phyloP scores from a whole-genome alignment of 2,329 filamentous ascomycete species.

The Colletotrichum falcatum region DNA sequence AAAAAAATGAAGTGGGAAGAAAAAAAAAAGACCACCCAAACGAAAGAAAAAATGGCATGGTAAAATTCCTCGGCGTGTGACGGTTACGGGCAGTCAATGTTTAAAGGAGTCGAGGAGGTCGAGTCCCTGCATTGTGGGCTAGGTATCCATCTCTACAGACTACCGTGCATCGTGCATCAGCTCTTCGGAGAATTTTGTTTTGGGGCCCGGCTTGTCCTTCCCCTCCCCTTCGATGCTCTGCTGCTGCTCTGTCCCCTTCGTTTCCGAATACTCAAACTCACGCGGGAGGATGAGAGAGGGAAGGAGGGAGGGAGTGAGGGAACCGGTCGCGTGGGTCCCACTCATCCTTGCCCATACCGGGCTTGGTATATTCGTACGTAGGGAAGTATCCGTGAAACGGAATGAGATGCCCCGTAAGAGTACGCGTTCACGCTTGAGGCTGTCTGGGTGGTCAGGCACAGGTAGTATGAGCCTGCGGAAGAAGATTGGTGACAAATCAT shows the following conservation, averaged over 20 bases:
- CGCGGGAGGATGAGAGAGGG: constrained; percentile 11
- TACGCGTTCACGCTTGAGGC: constrained; percentile 17
- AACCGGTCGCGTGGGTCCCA: constrained; percentile 14
- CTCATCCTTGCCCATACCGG: constrained; percentile 8
- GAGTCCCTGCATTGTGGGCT: constrained; percentile 1
- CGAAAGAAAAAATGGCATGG: neutral
- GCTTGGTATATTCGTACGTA: neutral
- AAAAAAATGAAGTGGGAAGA: neutral
- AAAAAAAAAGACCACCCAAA: neutral
- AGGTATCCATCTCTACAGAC: too few relatives aligned
- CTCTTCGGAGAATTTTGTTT: neutral
- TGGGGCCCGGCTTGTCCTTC: neutral
- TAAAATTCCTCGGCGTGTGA: neutral
- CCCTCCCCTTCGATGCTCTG: neutral
- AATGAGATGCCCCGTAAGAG: constrained; percentile 8
- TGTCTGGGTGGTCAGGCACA: too few relatives aligned
- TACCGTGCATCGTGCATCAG: neutral
- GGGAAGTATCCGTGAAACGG: neutral
- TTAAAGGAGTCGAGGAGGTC: neutral
- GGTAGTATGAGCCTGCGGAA: neutral
- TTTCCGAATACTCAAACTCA: constrained; percentile 11
- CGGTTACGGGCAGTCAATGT: neutral
- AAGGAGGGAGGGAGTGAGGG: constrained; percentile 20
- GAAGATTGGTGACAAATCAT: neutral
- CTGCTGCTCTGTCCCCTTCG: neutral